Percentiles rank a stretch among this genome's conserved stretches.
Evolutionary conservation across 2,329 filamentous ascomycete genomes (phyloP).

Genomic region (Diatrype stigma): DNA sequence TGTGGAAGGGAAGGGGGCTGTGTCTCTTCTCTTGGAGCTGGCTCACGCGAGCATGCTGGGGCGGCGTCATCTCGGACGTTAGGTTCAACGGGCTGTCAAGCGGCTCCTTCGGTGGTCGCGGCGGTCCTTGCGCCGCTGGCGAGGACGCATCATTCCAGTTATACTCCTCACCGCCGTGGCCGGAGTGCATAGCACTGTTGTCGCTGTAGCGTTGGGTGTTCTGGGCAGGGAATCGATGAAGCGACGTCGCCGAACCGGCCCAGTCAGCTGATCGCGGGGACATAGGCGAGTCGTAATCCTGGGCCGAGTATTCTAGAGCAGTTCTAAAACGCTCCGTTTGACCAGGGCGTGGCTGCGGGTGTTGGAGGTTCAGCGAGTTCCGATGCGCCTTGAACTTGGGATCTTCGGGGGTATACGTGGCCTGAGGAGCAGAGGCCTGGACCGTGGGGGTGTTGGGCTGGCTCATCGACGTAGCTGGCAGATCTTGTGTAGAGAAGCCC

Average conservation of each 20-base stretch:
- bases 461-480: constrained; percentile 27
- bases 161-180: constrained; percentile 39
- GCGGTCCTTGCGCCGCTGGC: constrained; percentile 42
- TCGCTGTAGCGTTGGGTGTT: constrained; percentile 47
- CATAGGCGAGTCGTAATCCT: constrained; percentile 59
- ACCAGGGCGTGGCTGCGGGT: constrained; percentile 72
- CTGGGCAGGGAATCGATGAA: constrained; percentile 47
- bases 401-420: constrained; percentile 57
- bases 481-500: constrained; percentile 52
- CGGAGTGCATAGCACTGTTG: constrained; percentile 32
- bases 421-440: constrained; percentile 41
- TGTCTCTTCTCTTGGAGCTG: constrained; percentile 45
- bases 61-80: constrained; percentile 33
- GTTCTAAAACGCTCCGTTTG: constrained; percentile 71
- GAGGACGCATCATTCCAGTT: constrained; percentile 35
- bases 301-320: constrained; percentile 68
- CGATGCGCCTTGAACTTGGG: constrained; percentile 80
- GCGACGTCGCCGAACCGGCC: constrained; percentile 57
- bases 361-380: constrained; percentile 74
- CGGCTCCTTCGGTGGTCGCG: constrained; percentile 61
- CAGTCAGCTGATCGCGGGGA: constrained; percentile 60
- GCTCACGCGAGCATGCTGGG: constrained; percentile 43
- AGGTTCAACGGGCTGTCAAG: constrained; percentile 36
- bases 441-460: constrained; percentile 18
- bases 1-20: constrained; percentile 54